Base-by-base conservation (phyloP, 495 filamentous ascomycete species). In the Pseudoneurospora amorphoporcata region DNA sequence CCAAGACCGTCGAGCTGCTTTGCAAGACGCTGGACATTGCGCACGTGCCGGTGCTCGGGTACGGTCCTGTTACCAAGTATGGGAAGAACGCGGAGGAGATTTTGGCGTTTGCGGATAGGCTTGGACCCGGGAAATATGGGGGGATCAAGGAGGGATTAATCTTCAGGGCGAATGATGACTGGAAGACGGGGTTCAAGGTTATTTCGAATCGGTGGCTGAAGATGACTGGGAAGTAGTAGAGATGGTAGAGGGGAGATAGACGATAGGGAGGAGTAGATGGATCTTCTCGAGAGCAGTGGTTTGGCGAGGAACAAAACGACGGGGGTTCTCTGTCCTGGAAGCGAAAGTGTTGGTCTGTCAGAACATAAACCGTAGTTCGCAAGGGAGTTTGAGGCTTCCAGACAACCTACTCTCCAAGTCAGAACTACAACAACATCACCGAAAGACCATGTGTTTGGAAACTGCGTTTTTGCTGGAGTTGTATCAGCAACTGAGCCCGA, bases 151-250 rank as follows among this genome's bases (percentile, higher is more conserved):
- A 77, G 61, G 76, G 76, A 1, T 72, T 74, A 10, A 72, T 79
- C 8, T 76, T 79, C 61, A 76, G 71, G 32, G 37, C 68, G 2
- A 2, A 72, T 17, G 72, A 76, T 41, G 3, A 61, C 14, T 35
- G 69, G 5, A 47, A 23, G 1, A 19, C 38, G 5, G 14, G 37
- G 1, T 76, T 79, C 72, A 79, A 79, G 73, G 76, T 76, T 37
- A 79, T 79, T 38, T 76, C 76, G n/a, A 78, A 79, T 45, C 35
- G 40, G 39, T 79, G 76, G 76, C 72, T 79, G 14, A 40, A 45
- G 14, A 8, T 42, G 41, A 75, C 29, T 19, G 68, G 68, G 45
- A 75, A 73, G 71, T 75, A 61, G 23, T 23, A 61, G 23, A 35
- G 53, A 29, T 14, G 10, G 47, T 10, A 5, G 2, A 53, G 45